Base-by-base conservation (phyloP, 2,329 filamentous ascomycete genomes). In the Ophiocordyceps sinensis region DNA sequence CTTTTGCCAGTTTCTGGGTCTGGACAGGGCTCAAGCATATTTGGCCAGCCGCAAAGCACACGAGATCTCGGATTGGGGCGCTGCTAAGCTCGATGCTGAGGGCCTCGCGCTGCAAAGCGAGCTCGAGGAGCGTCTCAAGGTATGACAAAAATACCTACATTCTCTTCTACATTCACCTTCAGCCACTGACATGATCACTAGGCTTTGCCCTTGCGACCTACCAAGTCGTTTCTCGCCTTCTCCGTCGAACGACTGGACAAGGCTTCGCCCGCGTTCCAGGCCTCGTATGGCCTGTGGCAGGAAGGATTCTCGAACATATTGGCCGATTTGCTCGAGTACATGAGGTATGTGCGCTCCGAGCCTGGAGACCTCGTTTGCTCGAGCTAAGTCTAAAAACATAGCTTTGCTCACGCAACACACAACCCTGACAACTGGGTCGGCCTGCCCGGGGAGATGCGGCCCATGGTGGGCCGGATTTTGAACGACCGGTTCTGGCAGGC, bases 401-500 rank as follows among this genome's bases (percentile, higher is more conserved):
- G 83, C 54, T 82, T 93, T 58, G 88, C 89, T 0, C 89, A 96
- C 62, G 85, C 86, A 1, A 88, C 93, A 46, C 87, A 94, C 55
- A 88, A 94, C 51, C 76, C 85, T 2, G 68, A 75, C 17, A 93
- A 87, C 54, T 98, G 91, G 89, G 68, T 72, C 10, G 75, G 79
- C 28, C 64, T 94, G 14, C 81, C 87, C 1, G 58, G 67, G 11
- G 85, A 93, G 35, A 81, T 93, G 68, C 79, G 79, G 44, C 65
- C 72, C 5, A 77, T 94, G 40, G 83, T 96, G 32, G 75, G 78
- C 36, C 76, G 85, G 19, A 86, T 96, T 17, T 66, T 98, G 19
- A 94, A 87, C 13, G 91, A 98, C 60, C 75, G 91, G 21, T 98
- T 98, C 59, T 98, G 91, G 91, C 91, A 98, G 66, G 86, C 88